Percentiles rank a stretch among this genome's conserved stretches.
Conservation (phyloP, 371 early-diverging fungal genomes). For the Syncephalis fuscata region DNA sequence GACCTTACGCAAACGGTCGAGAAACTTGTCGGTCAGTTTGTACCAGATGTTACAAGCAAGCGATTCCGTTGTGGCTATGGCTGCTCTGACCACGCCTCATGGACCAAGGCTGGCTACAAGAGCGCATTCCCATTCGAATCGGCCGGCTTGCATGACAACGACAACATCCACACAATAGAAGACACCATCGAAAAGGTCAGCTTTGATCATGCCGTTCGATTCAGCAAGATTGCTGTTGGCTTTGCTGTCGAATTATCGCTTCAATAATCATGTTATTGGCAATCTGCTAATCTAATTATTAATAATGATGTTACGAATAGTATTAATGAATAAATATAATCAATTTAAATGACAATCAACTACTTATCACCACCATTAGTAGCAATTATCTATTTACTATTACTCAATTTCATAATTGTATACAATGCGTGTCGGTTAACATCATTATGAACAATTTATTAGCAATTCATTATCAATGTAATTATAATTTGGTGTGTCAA, state of each 20-base stretch:
- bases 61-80: slow-evolving; percentile 47
- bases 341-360: too few species aligned
- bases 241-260: slow-evolving; percentile 63
- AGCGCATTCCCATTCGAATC: slow-evolving; percentile 74
- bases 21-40: slow-evolving; percentile 5
- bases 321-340: too few species aligned
- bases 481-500: too few species aligned
- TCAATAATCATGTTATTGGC: too few species aligned
- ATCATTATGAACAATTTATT: too few species aligned
- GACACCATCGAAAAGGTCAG: slow-evolving; percentile 55
- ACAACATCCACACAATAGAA: slow-evolving; percentile 45
- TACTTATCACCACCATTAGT: too few species aligned
- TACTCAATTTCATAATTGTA: too few species aligned
- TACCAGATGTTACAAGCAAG: slow-evolving; percentile 10
- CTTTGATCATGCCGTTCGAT: slow-evolving; percentile 70
- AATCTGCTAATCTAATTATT: too few species aligned
- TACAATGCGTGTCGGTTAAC: too few species aligned
- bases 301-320: too few species aligned
- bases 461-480: too few species aligned
- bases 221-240: slow-evolving; percentile 60
- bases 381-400: too few species aligned
- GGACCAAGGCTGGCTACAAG: slow-evolving; percentile 64
- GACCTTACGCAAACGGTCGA: slow-evolving; percentile 46
- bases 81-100: slow-evolving; percentile 78
- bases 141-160: slow-evolving; percentile 13